Evolutionary conservation across 1,284 basidiomycete species (phyloP), one percentile per base, ranked within the genome.

Genomic region (Agroathelia rolfsii): DNA sequence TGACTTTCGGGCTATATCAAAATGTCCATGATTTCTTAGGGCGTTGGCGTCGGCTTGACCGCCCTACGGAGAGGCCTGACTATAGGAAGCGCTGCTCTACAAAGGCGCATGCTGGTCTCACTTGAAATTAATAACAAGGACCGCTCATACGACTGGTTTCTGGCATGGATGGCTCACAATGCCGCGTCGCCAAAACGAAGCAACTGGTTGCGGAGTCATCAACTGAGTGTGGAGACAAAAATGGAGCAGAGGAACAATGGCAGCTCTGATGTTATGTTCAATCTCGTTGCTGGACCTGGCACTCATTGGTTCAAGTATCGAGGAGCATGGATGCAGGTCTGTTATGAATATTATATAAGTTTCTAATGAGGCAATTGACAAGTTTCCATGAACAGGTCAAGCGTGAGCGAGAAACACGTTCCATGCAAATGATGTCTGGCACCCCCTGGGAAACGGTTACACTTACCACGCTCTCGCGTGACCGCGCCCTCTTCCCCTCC

Each of bases 121-220:
- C 74, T 98, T 29, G 95, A 99, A 61, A 92, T 99, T 45, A 89
- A 88, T 32, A 96, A 93, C 48, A 90, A 93, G 51, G 95, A 99
- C 54, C 79, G 75, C 17, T 72, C 93, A 2, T 97, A 98, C 55
- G 83, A 89, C 22, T 98, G 95, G 93, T 94, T 98, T 55, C 75
- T 99, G 18, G 70, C 85, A 40, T 99, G 95, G 95, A 90, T 98
- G 86, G 79, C 90, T 3, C 72, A 70, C 38, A 40, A 62, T 5
- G 51, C 56, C 40, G 43, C 55, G 58, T 49, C 40, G 41, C 35
- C 43, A 39, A 36, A 38, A 35, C 44, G 38, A 40, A 44, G 53
- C 21, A 60, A 73, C 16, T 77, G 79, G 68, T 59, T 82, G 37
- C 69, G 76, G 24, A 87, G 81, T 46, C 93, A 97, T 56, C 85